phyloP scores from a whole-genome alignment of 257 asterid species.

The Rhazya stricta region DNA sequence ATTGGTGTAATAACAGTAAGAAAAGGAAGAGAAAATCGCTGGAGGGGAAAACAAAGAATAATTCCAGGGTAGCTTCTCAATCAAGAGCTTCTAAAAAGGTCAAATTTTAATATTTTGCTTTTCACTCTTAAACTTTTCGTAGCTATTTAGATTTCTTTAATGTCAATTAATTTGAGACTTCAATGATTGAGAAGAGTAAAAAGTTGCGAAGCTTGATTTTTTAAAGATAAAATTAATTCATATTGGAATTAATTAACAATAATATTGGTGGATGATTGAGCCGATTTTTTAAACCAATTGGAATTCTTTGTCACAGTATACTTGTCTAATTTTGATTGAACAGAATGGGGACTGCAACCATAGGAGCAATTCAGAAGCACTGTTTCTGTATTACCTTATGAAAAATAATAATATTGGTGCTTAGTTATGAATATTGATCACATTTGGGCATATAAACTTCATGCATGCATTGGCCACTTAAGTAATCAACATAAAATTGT shows the following conservation, averaged over 20 bases:
- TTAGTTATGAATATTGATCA: not conserved
- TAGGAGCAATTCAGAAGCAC: not conserved
- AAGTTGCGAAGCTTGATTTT: not conserved
- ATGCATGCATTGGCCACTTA: not conserved
- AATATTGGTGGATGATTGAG: not conserved
- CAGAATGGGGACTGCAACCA: not conserved
- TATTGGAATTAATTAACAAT: not conserved
- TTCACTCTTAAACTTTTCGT: not conserved
- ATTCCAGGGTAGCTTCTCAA: slow-evolving; percentile 25
- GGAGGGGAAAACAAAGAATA: slow-evolving; percentile 32
- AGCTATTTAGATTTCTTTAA: not conserved
- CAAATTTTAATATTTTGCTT: not conserved
- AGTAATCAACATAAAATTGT: not conserved
- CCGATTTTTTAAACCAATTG: too few relatives aligned
- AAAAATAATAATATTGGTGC: not conserved
- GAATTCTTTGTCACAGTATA: not conserved
- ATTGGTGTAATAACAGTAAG: slow-evolving; percentile 32
- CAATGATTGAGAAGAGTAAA: not conserved
- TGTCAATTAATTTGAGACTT: not conserved
- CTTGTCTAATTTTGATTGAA: not conserved
- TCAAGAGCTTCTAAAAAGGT: slow-evolving; percentile 52
- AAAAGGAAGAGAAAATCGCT: slow-evolving; percentile 27
- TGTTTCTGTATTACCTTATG: not conserved
- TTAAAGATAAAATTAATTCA: too few relatives aligned
- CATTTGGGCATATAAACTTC: not conserved